phyloP scores from a whole-genome alignment of 768 basidiomycete genomes.

The Mycena floridula region DNA sequence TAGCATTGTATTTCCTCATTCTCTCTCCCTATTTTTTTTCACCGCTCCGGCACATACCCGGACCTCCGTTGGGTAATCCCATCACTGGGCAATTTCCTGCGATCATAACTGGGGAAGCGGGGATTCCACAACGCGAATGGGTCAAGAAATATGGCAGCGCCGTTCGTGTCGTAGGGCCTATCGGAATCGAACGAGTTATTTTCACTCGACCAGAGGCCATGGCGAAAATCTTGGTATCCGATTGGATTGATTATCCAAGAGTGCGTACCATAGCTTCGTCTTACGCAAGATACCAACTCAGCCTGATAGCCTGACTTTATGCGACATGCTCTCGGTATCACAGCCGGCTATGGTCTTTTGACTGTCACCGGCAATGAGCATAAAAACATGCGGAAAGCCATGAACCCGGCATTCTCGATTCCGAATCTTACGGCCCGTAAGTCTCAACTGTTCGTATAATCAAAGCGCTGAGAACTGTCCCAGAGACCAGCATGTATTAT shows the following conservation, averaged over 20 bases:
- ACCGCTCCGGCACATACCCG: constrained; percentile 30
- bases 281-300: neutral
- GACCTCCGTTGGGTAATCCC: constrained; percentile 26
- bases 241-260: constrained; percentile 41
- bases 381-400: constrained; percentile 41
- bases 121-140: constrained; percentile 40
- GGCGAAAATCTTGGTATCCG: constrained; percentile 36
- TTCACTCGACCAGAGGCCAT: constrained; percentile 38
- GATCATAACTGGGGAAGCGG: constrained; percentile 33
- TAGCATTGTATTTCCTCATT: constrained; percentile 20
- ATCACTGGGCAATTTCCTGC: constrained; percentile 31
- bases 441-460: constrained; percentile 5
- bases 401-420: constrained; percentile 49
- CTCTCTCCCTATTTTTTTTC: constrained; percentile 30
- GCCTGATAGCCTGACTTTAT: constrained; percentile 33
- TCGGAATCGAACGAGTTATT: constrained; percentile 40
- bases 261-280: constrained; percentile 14
- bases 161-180: constrained; percentile 36
- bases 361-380: constrained; percentile 45
- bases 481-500: constrained; percentile 44
- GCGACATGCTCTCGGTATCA: constrained; percentile 33
- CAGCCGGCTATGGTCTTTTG: constrained; percentile 39
- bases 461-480: neutral
- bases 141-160: constrained; percentile 37
- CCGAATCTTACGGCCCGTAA: constrained; percentile 32